Conservation (phyloP, 495 filamentous ascomycete genomes). For the Cairneyella variabilis region DNA sequence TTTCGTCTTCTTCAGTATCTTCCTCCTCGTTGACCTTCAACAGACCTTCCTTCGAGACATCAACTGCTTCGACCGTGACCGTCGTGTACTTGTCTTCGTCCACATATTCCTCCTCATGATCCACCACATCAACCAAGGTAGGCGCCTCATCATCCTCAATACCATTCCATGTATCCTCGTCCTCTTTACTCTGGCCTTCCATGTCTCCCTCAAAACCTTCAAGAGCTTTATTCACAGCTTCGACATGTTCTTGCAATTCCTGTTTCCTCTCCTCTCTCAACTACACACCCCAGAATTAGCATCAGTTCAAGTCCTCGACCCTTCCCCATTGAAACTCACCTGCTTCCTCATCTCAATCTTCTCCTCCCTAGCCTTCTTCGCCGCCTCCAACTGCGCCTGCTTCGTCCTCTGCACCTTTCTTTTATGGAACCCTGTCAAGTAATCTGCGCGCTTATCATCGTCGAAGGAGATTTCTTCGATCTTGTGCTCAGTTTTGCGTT, state of each 20-base stretch:
- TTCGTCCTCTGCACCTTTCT: conserved; percentile 81
- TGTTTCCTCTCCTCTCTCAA: conserved; percentile 73
- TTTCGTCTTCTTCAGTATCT: conserved; percentile 42
- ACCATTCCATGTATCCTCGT: conserved; percentile 60
- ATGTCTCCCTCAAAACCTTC: conserved; percentile 32
- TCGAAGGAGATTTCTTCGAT: conserved; percentile 86
- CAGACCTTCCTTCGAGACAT: conserved; percentile 67
- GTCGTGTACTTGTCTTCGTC: conserved; percentile 95
- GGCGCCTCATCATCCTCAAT: conserved; percentile 42
- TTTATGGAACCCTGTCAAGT: conserved; percentile 93
- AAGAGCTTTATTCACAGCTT: conserved; percentile 62
- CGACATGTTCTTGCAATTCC: conserved; percentile 74
- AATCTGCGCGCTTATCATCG: conserved; percentile 68
- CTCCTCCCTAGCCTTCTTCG: conserved; percentile 68
- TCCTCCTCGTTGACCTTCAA: conserved; percentile 46
- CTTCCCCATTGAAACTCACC: conserved; percentile 41
- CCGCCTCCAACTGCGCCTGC: conserved; percentile 73
- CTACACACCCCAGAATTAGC: conserved; percentile 38
- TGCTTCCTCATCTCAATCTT: conserved; percentile 66
- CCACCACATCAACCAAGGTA: conserved; percentile 40
- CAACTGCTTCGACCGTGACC: conserved; percentile 90
- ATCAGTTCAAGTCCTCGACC: background rate
- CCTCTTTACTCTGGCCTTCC: conserved; percentile 52
- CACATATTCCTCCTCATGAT: conserved; percentile 89
- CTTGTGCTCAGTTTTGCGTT: conserved; percentile 54